phyloP scores from a whole-genome alignment of 1,139 yeast species.

The Candida sp. region DNA sequence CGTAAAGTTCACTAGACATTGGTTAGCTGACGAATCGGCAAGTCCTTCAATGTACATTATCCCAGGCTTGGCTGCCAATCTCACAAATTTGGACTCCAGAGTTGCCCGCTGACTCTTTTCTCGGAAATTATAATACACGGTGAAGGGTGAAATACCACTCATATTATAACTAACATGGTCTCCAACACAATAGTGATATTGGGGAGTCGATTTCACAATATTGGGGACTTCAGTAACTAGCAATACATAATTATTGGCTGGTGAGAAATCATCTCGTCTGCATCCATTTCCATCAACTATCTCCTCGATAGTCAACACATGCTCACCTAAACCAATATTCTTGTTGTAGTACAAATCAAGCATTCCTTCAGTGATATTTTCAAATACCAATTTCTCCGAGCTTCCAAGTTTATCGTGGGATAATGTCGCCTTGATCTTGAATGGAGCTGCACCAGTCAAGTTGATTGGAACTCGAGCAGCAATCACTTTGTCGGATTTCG shows the following conservation, averaged over 20 bases:
- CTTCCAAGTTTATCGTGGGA: conserved; percentile 33
- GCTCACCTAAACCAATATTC: conserved; percentile 39
- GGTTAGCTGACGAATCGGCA: conserved; percentile 68
- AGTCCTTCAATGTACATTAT: conserved; percentile 62
- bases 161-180: conserved; percentile 78
- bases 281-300: conserved; percentile 77
- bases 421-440: conserved; percentile 49
- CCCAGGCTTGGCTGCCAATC: conserved; percentile 85
- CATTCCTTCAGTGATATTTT: conserved; percentile 12
- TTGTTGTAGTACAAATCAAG: conserved; percentile 12
- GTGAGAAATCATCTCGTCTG: conserved; percentile 34
- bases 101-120: conserved; percentile 57
- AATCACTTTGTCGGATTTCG: conserved; percentile 16
- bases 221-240: conserved; percentile 77
- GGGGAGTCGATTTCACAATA: conserved; percentile 40
- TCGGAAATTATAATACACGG: conserved; percentile 70
- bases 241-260: conserved; percentile 37
- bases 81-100: conserved; percentile 51
- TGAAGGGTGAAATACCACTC: conserved; percentile 79
- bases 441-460: conserved; percentile 64
- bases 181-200: conserved; percentile 78
- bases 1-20: conserved; percentile 65
- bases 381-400: conserved; percentile 10
- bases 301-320: conserved; percentile 53
- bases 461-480: conserved; percentile 51